A percentile compares a stretch with the other conserved stretches of the same genome.
phyloP scores from a whole-genome alignment of 1,284 basidiomycete genomes.

The Neotropicomus parvogracilis region DNA sequence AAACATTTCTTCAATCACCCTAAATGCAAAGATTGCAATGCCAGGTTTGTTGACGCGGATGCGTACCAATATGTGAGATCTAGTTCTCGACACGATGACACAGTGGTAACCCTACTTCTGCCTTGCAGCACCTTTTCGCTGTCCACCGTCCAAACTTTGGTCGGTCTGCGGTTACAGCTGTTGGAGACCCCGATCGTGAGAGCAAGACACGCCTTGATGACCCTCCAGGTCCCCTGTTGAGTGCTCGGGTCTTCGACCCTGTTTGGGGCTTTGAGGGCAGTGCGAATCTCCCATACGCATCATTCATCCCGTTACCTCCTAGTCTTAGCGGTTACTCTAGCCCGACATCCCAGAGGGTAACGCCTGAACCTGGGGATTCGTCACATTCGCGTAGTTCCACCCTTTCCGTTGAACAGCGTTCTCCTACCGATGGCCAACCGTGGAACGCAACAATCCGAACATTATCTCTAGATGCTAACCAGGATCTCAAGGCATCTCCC shows the following conservation, averaged over 20 bases:
- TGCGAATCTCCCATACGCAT: constrained; percentile 23
- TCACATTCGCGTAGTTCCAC: constrained; percentile 34
- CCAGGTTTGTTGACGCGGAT: constrained; percentile 30
- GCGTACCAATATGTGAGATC: constrained; percentile 32
- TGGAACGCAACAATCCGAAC: constrained; percentile 16
- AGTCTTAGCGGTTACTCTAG: constrained; percentile 32
- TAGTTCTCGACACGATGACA: not conserved
- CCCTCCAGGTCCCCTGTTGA: constrained; percentile 7
- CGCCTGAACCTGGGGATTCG: constrained; percentile 14
- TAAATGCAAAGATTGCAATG: constrained; percentile 25
- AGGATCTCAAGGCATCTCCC: constrained; percentile 16
- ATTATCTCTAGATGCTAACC: constrained; percentile 8
- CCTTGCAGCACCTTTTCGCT: constrained; percentile 27
- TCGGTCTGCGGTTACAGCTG: not conserved
- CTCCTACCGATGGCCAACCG: constrained; percentile 20
- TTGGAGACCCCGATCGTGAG: constrained; percentile 1
- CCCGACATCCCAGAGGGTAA: constrained; percentile 27
- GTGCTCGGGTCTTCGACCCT: constrained; percentile 20
- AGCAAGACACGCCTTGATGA: constrained; percentile 1
- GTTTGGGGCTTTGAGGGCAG: constrained; percentile 30
- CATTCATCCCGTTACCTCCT: constrained; percentile 31
- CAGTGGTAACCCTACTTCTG: constrained; percentile 3
- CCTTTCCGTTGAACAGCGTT: constrained; percentile 32
- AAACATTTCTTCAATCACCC: constrained; percentile 34
- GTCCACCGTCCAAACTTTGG: constrained; percentile 25